Base-by-base conservation (phyloP, 345 rosid species). In the Sapria himalayana region DNA sequence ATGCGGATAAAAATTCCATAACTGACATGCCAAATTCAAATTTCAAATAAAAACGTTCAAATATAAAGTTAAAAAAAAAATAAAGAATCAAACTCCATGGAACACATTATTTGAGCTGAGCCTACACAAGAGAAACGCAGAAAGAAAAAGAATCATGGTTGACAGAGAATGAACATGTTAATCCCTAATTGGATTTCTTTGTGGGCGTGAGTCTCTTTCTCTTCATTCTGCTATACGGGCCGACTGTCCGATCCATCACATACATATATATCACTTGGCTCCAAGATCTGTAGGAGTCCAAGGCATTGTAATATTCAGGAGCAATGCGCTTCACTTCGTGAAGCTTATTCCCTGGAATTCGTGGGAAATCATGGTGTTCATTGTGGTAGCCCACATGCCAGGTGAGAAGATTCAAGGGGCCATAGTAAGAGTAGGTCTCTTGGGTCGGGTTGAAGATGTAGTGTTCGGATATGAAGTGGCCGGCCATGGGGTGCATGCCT, bases 371-470 rank as follows among this genome's bases (percentile, higher is more conserved):
- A 42, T 85, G 92, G 51, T 81, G 94, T 60, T 85, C 94, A 15
- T 81, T 85, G 59, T 85, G 96, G 64, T 71, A 78, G 0, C 96
- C 94, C 1, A 81, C 86, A 23, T 60, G 64, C 96, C 92, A 78
- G 4, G 92, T 64, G 44, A 85, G 34, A 7, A 67, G 65, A 50
- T 81, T 85, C 54, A 85, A 45, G 20, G 92, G 97, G 33, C 89
- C 92, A 22, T 81, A 85, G 53, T 75, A 85, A 15, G 89, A 85
- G 54, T 81, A 81, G 4, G 94, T 81, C 56, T 85, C 94, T 54
- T 81, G 96, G 2, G 61, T 65, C 0, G 89, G 75, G 14, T 75
- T 67, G 74, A 85, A 78, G 33, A 81, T 64, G 10, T 81, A 81
- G 55, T 81, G 93, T 31, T 85, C 96, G 1, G 92, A 85, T 52